Evolutionary conservation across 2,329 filamentous ascomycete species (phyloP).

Genomic region (Lachnellula arida): DNA sequence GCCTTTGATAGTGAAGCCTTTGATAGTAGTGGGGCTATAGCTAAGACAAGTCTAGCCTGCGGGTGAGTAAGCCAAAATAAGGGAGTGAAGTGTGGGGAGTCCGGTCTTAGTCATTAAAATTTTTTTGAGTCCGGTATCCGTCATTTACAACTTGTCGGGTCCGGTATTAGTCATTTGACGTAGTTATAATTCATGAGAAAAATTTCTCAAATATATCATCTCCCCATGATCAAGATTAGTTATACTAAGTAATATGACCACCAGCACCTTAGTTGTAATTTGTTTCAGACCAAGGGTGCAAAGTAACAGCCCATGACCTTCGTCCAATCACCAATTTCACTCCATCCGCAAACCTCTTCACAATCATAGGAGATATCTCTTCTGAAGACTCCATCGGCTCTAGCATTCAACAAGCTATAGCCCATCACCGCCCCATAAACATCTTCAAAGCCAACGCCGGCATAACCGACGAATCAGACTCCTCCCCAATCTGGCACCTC

Average conservation of each 20-base stretch:
- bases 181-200: background rate
- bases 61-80: too few relatives aligned
- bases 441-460: constrained; percentile 50
- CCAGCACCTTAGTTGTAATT: background rate
- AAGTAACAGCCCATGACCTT: constrained; percentile 49
- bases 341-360: constrained; percentile 34
- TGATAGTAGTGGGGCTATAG: too few relatives aligned
- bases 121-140: too few relatives aligned
- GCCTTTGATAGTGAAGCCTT: too few relatives aligned
- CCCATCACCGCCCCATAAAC: constrained; percentile 45
- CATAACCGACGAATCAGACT: constrained; percentile 44
- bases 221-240: background rate
- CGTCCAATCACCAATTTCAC: constrained; percentile 33
- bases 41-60: too few relatives aligned
- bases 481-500: constrained; percentile 49
- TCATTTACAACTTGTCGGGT: too few relatives aligned
- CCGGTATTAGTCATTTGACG: too few relatives aligned
- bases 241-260: background rate
- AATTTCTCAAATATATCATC: background rate
- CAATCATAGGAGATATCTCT: constrained; percentile 43
- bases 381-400: constrained; percentile 41
- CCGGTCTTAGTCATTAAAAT: too few relatives aligned
- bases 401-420: constrained; percentile 38
- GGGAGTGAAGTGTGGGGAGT: too few relatives aligned
- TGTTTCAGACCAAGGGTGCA: constrained; percentile 45